Base-by-base conservation (phyloP, 2,329 filamentous ascomycete genomes). In the Penicillium sp. region DNA sequence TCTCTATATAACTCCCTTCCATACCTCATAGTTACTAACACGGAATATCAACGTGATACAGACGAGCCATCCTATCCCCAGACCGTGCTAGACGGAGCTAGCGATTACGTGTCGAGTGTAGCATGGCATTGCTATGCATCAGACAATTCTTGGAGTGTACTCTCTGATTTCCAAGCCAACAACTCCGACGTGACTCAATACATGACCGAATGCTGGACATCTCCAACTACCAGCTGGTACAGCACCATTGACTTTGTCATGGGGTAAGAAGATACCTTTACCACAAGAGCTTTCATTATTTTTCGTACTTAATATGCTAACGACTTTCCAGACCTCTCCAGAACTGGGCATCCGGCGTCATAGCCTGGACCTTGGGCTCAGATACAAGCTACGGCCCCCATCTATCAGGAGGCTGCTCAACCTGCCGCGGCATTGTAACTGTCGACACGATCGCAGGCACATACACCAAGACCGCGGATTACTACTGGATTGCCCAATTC, bases 131-230 rank as follows among this genome's bases (percentile, higher is more conserved):
- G 51, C 42, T 54, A 54, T 38, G 51, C 51, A 9, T 2, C 2
- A 14, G 30, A 47, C 12, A 47, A 47, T 21, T 33, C 45, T 40
- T 54, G 51, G 51, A 47, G 3, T 46, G 51, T 35, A 5, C 51
- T 54, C 5, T 46, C 51, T 5, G 42, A 54, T 16, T 54, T 54
- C 28, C 51, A 54, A 24, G 28, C 28, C 42, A 35, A 42, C 26
- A 54, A 54, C n/a, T 43, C 51, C 3, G 42, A 38, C 28, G 51
- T 47, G 21, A 43, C 42, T 30, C 51, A 54, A 16, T 54, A 54
- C 42, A 54, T 54, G 51, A 54, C 51, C 43, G 51, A 54, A 21
- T 54, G 51, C 51, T 54, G 51, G 51, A 54, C 51, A 20, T 54
- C 51, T 42, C 38, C 42, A 11, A 54, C 42, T 14, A 54, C 35